A percentile compares a stretch with the other conserved stretches of the same genome.
phyloP scores from a whole-genome alignment of 2,329 filamentous ascomycete genomes.

The Phaeosphaeriaceae sp. region DNA sequence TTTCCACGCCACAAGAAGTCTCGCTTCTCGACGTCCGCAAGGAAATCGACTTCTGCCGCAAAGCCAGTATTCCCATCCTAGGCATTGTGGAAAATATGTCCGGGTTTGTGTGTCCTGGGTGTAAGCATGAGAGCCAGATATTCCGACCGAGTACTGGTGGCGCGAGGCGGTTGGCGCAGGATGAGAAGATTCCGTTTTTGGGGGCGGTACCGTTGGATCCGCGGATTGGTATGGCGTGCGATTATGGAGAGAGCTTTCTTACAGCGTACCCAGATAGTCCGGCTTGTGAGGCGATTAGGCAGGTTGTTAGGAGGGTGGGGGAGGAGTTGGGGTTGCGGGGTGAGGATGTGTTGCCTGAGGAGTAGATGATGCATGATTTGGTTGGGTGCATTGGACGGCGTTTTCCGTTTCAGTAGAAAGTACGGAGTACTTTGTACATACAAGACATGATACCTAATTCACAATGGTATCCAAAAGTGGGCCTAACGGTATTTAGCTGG shows the following conservation, averaged over 20 bases:
- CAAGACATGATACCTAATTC: too few species aligned
- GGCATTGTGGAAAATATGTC: conserved; percentile 98
- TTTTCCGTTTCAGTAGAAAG: too few species aligned
- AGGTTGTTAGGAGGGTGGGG: conserved; percentile 77
- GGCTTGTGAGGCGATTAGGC: conserved; percentile 80
- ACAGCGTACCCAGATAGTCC: conserved; percentile 93
- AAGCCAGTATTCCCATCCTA: conserved; percentile 86
- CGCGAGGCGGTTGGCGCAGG: conserved; percentile 77
- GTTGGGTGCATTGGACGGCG: conserved; percentile 4
- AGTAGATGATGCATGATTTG: background rate
- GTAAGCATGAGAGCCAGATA: conserved; percentile 79
- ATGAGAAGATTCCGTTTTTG: conserved; percentile 87
- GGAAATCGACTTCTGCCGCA: conserved; percentile 96
- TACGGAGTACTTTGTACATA: too few species aligned
- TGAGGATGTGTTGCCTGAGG: conserved; percentile 37
- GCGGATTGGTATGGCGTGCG: conserved; percentile 92
- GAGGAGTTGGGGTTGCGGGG: conserved; percentile 46
- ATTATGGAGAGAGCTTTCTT: conserved; percentile 97
- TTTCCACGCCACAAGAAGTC: conserved; percentile 96
- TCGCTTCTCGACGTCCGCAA: conserved; percentile 90
- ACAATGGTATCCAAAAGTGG: background rate
- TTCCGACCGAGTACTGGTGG: conserved; percentile 93
- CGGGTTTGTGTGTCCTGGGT: conserved; percentile 94
- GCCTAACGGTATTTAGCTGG: background rate
- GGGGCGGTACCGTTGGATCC: conserved; percentile 92